Base-by-base conservation (phyloP, 2,329 filamentous ascomycete species). In the Periglandula ipomoeae region DNA sequence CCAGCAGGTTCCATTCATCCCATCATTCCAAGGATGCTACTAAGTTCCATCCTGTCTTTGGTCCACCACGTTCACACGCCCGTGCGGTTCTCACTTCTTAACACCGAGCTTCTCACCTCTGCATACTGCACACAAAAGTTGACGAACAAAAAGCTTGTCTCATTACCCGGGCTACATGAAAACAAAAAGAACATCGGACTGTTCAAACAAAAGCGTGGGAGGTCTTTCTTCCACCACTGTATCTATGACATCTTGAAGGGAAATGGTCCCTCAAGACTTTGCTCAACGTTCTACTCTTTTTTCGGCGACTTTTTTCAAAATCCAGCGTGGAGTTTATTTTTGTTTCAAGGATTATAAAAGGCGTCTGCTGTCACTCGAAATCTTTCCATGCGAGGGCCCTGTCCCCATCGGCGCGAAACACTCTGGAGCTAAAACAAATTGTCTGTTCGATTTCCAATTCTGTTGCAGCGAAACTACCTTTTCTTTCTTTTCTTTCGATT, bases 1-100 rank as follows among this genome's bases (percentile, higher is more conserved):
- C 50, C 74, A 74, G 41, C 75, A 75, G 61, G 70, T 76, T 50
- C 70, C 73, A 30, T 65, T 78, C 46, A 70, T 79, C 56, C 65
- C 70, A 44, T 70, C 74, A 51, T 70, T 76, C 49, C 75, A 74
- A 61, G 72, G 73, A 50, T 78, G 74, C 62, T 78, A 74, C 39
- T 67, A 56, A 20, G 10, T 27, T 3, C 4, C 22, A 19, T 38
- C 20, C 35, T n/a, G 15, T 8, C 5, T 10, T 9, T 38, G 35
- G 15, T 38, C 13, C 22, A 41, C 3, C 15, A 41, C 39, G 39
- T 41, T 41, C 6, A 24, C 6, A 41, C 13, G 7, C 11, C n/a
- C n/a, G n/a, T 11, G n/a, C 11, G 17, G 8, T 11, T 38, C 3
- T 11, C 17, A 20, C 10, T 11, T 38, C 4, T 34, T 7, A 5